These are phyloP conservation scores for Candida insectorum DNA, from an alignment of 805 yeast genomes.

Conservation along the genomic window DNA sequence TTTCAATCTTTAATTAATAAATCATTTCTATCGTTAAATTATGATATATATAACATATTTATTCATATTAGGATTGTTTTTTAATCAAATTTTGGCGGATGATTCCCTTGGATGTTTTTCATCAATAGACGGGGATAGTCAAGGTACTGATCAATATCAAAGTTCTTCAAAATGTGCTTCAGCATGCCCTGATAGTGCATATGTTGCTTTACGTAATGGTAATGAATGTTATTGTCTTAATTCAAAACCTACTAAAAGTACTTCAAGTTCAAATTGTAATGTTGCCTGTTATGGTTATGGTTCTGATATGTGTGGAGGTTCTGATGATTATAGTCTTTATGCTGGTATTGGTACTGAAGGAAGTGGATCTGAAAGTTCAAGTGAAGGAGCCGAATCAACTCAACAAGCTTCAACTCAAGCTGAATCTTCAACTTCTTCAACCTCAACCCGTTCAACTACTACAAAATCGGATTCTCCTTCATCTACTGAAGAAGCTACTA, in stretches of 20 bases:
- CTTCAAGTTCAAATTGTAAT: slow-evolving; percentile 20
- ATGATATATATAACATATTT: too few relatives aligned
- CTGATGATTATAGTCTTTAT: slow-evolving; percentile 26
- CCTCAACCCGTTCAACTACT: slow-evolving; percentile 6
- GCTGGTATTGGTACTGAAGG: slow-evolving; percentile 18
- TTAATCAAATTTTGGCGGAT: too few relatives aligned
- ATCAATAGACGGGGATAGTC: slow-evolving; percentile 22
- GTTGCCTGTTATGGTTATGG: slow-evolving; percentile 35
- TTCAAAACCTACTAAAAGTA: slow-evolving; percentile 21
- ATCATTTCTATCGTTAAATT: too few relatives aligned
- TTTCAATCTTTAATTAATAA: too few relatives aligned
- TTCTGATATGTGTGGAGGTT: slow-evolving; percentile 36
- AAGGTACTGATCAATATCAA: slow-evolving; percentile 26
- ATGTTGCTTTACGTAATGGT: slow-evolving; percentile 36
- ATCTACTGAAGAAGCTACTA: slow-evolving; percentile 4
- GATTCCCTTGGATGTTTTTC: slow-evolving; percentile 29
- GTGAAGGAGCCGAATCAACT: neutral
- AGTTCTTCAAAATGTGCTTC: slow-evolving; percentile 26
- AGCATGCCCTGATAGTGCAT: slow-evolving; percentile 30
- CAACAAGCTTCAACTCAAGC: neutral
- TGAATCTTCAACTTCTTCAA: slow-evolving; percentile 3
- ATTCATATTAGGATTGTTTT: too few relatives aligned
- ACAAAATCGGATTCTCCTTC: slow-evolving; percentile 10
- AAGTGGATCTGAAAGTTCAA: slow-evolving; percentile 4
- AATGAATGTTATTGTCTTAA: slow-evolving; percentile 37